These are phyloP conservation scores for Populus alba DNA, from an alignment of 345 rosid genomes.

Conservation along the genomic window DNA sequence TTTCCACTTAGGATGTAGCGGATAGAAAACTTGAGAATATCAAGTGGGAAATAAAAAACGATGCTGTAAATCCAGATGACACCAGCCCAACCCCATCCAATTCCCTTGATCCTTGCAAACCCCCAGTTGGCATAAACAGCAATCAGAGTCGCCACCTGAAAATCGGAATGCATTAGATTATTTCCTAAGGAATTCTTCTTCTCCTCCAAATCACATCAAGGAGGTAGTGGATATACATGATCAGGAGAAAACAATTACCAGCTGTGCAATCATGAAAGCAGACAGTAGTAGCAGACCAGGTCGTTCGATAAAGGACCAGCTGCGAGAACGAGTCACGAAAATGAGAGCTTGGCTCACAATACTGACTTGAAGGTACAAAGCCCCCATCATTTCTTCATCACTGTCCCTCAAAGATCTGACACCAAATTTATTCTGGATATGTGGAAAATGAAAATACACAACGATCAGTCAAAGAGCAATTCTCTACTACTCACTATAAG, in stretches of 20 bases:
- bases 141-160: slow-evolving; percentile 30
- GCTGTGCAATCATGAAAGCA: slow-evolving; percentile 30
- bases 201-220: neutral
- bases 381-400: slow-evolving; percentile 20
- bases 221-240: neutral
- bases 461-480: neutral
- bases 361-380: slow-evolving; percentile 37
- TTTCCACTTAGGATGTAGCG: slow-evolving; percentile 34
- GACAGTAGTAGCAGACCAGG: slow-evolving; percentile 26
- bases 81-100: slow-evolving; percentile 39
- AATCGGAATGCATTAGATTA: neutral
- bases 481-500: neutral
- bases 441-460: neutral
- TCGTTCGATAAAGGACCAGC: slow-evolving; percentile 34
- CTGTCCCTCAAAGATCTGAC: slow-evolving; percentile 4
- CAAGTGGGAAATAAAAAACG: slow-evolving; percentile 26
- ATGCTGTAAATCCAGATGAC: slow-evolving; percentile 31
- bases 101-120: slow-evolving; percentile 27
- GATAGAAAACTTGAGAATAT: slow-evolving; percentile 21
- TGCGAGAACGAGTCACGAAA: slow-evolving; percentile 34
- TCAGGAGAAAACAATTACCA: slow-evolving; percentile 8
- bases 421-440: slow-evolving; percentile 25
- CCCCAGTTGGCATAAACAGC: slow-evolving; percentile 34
- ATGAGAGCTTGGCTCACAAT: slow-evolving; percentile 34
- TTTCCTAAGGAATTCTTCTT: neutral